Base-by-base conservation (phyloP, 768 basidiomycete species). In the Artomyces pyxidatus region DNA sequence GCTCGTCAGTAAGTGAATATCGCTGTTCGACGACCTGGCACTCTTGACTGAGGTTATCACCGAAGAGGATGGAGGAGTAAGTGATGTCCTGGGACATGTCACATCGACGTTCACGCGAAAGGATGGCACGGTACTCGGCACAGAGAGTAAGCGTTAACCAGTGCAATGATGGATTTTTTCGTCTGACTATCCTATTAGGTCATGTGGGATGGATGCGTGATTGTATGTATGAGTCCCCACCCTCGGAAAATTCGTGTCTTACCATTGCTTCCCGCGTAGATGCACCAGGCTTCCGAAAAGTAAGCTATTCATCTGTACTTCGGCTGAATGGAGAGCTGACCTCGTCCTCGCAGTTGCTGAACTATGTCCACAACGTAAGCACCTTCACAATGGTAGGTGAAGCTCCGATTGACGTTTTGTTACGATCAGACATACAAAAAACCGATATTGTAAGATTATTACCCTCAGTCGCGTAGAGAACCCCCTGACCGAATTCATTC, bases 71-170 rank as follows among this genome's bases (percentile, higher is more conserved):
- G 80, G 81, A 9, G 78, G 78, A 2, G 71, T 74, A 47, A 77
- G 80, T 52, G 82, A 83, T 57, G 78, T 83, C 64, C 79, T 81
- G 56, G 80, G 79, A 5, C 64, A 73, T 10, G 72, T 78, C 29
- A 76, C 76, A 41, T 78, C 78, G 56, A 80, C 79, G 2, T 81
- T 84, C 61, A 79, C 71, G 14, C 67, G 80, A 26, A 74, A 80
- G 4, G 81, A 84, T 55, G 80, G 79, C 4, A 78, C 78, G 8
- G 72, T 82, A 55, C 71, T 83, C n/a, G 84, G 80, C 5, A 80
- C 68, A 8, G 77, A 82, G 71, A n/a, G 77, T 79, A 58, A 21
- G 66, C 53, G 17, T 25, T 27, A 27, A 9, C 44, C n/a, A n/a
- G n/a, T n/a, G n/a, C n/a, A n/a, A n/a, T n/a, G n/a, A n/a, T n/a